phyloP scores from a whole-genome alignment of 129 eudicot species.

The Saposhnikovia divaricata region DNA sequence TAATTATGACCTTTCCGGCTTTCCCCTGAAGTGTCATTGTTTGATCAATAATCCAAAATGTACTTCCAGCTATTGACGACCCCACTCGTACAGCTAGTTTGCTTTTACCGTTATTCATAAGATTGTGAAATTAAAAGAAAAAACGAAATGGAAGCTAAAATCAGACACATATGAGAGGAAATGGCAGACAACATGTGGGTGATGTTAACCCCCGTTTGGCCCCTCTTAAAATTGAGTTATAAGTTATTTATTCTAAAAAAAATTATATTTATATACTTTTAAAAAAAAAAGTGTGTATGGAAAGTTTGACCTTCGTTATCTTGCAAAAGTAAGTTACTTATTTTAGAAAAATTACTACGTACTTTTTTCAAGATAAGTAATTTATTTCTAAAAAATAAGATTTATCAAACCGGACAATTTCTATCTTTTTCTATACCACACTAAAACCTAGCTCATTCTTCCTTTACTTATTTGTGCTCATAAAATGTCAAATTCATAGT shows the following conservation, averaged over 20 bases:
- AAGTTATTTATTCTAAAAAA: too few species aligned
- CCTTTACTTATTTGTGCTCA: too few species aligned
- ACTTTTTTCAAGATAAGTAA: too few species aligned
- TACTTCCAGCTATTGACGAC: neutral
- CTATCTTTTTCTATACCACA: neutral
- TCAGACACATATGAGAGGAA: neutral
- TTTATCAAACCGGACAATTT: too few species aligned
- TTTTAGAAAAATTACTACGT: too few species aligned
- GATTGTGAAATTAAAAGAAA: neutral
- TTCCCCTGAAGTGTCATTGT: neutral
- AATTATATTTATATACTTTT: too few species aligned
- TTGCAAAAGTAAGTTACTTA: too few species aligned
- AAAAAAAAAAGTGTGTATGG: too few species aligned
- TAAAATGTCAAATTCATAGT: neutral
- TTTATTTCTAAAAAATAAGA: too few species aligned
- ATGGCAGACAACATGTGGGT: slow-evolving; percentile 19
- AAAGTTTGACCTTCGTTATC: too few species aligned
- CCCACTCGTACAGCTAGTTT: neutral
- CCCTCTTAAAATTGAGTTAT: too few species aligned
- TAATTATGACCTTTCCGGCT: neutral
- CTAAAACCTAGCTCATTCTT: neutral
- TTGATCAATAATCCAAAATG: neutral
- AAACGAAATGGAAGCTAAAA: neutral
- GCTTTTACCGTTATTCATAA: neutral
- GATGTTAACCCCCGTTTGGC: too few species aligned